Percentiles rank a stretch among this genome's conserved stretches.
Conservation (phyloP, 768 basidiomycete genomes). For the Dentipellis sp. region DNA sequence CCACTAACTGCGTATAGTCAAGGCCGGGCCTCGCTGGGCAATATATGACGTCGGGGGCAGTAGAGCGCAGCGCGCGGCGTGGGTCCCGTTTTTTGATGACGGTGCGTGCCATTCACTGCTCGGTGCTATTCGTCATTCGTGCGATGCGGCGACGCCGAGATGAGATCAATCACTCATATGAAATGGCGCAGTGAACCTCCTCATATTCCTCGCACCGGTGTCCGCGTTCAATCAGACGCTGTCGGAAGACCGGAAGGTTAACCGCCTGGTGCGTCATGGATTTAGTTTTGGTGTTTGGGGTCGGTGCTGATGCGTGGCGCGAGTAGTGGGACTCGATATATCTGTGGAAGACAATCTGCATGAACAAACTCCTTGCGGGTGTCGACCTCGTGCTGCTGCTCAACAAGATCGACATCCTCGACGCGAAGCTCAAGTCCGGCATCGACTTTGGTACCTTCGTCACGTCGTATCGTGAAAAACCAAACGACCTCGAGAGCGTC, state of each 20-base stretch:
- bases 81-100: conserved; percentile 66
- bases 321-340: conserved; percentile 44
- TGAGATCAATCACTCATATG: background rate
- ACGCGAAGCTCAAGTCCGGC: conserved; percentile 42
- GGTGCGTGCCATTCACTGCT: conserved; percentile 25
- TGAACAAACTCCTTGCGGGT: conserved; percentile 42
- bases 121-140: background rate
- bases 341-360: conserved; percentile 52
- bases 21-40: conserved; percentile 39
- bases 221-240: conserved; percentile 58
- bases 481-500: conserved; percentile 43
- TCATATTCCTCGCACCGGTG: conserved; percentile 60
- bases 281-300: background rate
- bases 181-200: conserved; percentile 38
- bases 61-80: conserved; percentile 47
- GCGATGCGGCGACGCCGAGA: background rate
- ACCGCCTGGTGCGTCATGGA: conserved; percentile 41
- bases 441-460: conserved; percentile 47
- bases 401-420: conserved; percentile 55
- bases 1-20: conserved; percentile 4
- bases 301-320: background rate
- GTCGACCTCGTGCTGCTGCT: conserved; percentile 53
- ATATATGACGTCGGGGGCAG: conserved; percentile 64
- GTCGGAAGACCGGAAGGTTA: conserved; percentile 46
- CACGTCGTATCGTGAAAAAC: conserved; percentile 40